Conservation (phyloP, 805 yeast genomes). For the Yamadazyma phyllophila region DNA sequence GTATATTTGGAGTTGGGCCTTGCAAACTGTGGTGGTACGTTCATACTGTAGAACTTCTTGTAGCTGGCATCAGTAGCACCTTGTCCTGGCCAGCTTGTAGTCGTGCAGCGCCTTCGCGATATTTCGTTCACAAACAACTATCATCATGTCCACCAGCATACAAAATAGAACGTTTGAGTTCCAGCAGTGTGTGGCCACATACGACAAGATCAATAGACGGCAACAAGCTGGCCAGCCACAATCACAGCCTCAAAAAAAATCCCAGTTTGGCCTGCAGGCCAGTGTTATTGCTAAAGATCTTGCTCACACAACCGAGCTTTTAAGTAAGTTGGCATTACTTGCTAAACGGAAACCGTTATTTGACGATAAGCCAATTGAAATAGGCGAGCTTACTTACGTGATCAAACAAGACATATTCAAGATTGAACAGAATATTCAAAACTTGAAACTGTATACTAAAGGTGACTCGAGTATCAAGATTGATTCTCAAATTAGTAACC, state of each 20-base stretch:
- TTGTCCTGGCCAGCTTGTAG: no score
- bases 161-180: constrained; percentile 92
- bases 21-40: no score
- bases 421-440: constrained; percentile 69
- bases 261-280: constrained; percentile 59
- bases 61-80: no score
- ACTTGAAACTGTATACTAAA: constrained; percentile 52
- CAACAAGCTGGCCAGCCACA: constrained; percentile 17
- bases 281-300: constrained; percentile 85
- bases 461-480: constrained; percentile 41
- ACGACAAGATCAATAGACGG: constrained; percentile 58
- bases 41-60: no score
- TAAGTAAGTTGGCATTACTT: constrained; percentile 75
- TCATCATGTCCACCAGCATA: constrained; percentile 22
- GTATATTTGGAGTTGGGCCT: no score
- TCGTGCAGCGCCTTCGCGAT: not conserved
- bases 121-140: not conserved
- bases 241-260: constrained; percentile 21
- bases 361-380: constrained; percentile 92
- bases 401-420: constrained; percentile 83
- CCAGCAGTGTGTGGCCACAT: constrained; percentile 82
- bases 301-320: constrained; percentile 75
- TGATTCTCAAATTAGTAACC: constrained; percentile 66
- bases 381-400: constrained; percentile 85
- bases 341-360: constrained; percentile 90